These are phyloP conservation scores for Hypoxylon sp. DNA, from an alignment of 2,329 filamentous ascomycete genomes.

Conservation along the genomic window DNA sequence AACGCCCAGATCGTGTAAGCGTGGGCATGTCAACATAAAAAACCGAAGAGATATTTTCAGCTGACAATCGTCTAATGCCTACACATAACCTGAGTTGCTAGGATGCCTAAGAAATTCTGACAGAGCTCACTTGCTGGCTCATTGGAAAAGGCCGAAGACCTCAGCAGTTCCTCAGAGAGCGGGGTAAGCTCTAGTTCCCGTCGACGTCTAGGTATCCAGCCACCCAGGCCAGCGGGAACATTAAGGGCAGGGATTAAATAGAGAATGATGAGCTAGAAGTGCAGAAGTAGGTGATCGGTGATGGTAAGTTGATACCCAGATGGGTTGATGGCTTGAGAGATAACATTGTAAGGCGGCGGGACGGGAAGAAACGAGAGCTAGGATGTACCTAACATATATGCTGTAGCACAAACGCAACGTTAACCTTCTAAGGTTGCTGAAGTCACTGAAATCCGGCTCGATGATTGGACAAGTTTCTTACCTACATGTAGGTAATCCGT, in stretches of 20 bases:
- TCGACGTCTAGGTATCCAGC: neutral
- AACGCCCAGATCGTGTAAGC: neutral
- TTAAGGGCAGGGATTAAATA: neutral
- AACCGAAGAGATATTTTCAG: neutral
- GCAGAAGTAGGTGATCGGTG: neutral
- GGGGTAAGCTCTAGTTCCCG: constrained; percentile 11
- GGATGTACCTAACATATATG: no score
- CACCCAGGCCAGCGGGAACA: neutral
- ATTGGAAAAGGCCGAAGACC: neutral
- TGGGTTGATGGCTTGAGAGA: no score
- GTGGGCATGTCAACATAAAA: neutral
- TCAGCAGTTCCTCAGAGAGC: neutral
- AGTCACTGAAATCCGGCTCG: neutral
- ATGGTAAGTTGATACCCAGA: neutral
- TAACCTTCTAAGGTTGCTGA: constrained; percentile 11
- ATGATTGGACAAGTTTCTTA: constrained; percentile 15
- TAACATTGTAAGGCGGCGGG: neutral
- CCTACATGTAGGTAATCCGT: no score
- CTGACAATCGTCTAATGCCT: neutral
- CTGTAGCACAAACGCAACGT: constrained; percentile 1
- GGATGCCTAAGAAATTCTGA: neutral
- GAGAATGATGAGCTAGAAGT: neutral
- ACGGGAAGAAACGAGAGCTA: neutral
- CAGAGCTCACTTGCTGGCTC: neutral
- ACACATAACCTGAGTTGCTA: neutral